These are phyloP conservation scores for Aspergillus sp. DNA, from an alignment of 2,329 filamentous ascomycete genomes.

Conservation along the genomic window DNA sequence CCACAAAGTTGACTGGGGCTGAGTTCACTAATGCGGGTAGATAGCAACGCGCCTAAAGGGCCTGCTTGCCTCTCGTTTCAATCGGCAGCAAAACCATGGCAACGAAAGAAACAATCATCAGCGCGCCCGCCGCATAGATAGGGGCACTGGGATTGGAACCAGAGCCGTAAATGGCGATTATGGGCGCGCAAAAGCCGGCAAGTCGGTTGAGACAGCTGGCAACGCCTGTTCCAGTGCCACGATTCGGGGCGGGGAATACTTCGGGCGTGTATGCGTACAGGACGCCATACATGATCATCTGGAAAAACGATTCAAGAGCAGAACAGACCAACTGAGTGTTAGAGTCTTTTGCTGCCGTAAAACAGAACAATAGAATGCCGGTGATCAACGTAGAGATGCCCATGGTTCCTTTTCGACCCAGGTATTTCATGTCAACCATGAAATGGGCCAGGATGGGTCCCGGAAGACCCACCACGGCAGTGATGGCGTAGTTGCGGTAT, in stretches of 20 bases:
- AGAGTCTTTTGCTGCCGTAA: constrained; percentile 50
- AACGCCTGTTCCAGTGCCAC: constrained; percentile 52
- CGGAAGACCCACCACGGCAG: constrained; percentile 72
- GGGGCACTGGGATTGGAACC: background rate
- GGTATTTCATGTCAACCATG: constrained; percentile 68
- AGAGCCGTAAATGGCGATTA: constrained; percentile 28
- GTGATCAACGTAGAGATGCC: constrained; percentile 52
- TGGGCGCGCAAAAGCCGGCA: constrained; percentile 42
- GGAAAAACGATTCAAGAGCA: constrained; percentile 54
- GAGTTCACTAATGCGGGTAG: too few relatives aligned
- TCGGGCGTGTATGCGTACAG: constrained; percentile 58
- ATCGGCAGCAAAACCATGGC: background rate
- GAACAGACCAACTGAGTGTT: constrained; percentile 51
- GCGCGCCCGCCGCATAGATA: background rate
- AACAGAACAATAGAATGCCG: constrained; percentile 55
- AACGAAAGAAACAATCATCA: background rate
- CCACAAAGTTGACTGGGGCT: too few relatives aligned
- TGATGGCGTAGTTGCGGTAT: constrained; percentile 82
- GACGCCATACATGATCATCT: constrained; percentile 55
- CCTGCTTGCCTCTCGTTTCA: background rate
- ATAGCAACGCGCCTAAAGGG: background rate
- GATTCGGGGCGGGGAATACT: constrained; percentile 52
- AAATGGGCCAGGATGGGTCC: constrained; percentile 73
- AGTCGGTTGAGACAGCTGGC: constrained; percentile 42
- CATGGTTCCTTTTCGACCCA: constrained; percentile 59